Percentiles rank a stretch among this genome's conserved stretches.
These are phyloP conservation scores for Glycine latifolia DNA, from an alignment of 306 rosid species.

Conservation along the genomic window DNA sequence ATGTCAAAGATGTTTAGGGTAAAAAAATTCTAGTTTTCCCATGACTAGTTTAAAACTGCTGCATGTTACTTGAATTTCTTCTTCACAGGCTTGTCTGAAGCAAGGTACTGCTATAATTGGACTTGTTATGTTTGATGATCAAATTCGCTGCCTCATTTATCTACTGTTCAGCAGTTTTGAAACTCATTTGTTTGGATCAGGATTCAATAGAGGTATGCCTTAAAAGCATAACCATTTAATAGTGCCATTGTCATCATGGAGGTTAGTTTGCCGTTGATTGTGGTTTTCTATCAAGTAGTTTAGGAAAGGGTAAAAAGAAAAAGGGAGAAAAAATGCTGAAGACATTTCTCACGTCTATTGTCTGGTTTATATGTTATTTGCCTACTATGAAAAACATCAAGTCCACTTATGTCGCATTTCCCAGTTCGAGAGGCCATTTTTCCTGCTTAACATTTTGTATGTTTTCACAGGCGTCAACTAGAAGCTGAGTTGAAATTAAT, in stretches of 20 bases:
- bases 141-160: slow-evolving; percentile 91
- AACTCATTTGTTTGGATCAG: slow-evolving; percentile 98
- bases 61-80: slow-evolving; percentile 92
- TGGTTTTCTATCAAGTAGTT: slow-evolving; percentile 55
- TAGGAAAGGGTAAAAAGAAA: slow-evolving; percentile 46
- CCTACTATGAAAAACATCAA: slow-evolving; percentile 47
- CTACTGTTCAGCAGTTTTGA: slow-evolving; percentile 98
- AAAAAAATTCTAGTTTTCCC: slow-evolving; percentile 53
- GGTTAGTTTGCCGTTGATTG: slow-evolving; percentile 84
- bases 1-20: slow-evolving; percentile 47
- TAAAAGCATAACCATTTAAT: slow-evolving; percentile 86
- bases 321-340: slow-evolving; percentile 38
- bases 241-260: slow-evolving; percentile 76
- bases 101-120: slow-evolving; percentile 97
- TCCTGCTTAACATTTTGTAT: slow-evolving; percentile 55
- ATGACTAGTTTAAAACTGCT: slow-evolving; percentile 82
- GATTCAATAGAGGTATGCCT: slow-evolving; percentile 99
- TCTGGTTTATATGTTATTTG: slow-evolving; percentile 39
- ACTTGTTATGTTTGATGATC: slow-evolving; percentile 98
- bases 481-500: slow-evolving; percentile 74
- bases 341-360: slow-evolving; percentile 46
- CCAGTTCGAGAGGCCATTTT: slow-evolving; percentile 49
- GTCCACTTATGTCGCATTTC: slow-evolving; percentile 39
- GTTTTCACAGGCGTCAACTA: slow-evolving; percentile 68
- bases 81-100: slow-evolving; percentile 98